These are phyloP conservation scores for Fraxinus excelsior DNA, from an alignment of 257 asterid species.

Conservation along the genomic window DNA sequence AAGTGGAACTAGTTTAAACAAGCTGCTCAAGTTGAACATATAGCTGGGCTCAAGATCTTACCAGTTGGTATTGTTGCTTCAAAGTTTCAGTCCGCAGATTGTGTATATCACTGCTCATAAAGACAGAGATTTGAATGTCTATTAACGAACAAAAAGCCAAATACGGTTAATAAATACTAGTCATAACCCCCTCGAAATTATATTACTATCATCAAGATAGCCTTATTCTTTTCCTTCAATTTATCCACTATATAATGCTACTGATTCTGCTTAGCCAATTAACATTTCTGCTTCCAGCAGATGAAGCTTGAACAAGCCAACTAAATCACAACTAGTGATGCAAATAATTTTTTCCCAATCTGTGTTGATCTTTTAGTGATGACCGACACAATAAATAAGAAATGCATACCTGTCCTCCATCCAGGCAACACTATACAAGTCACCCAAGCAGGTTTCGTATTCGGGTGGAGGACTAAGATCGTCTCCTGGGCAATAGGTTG, in stretches of 20 bases:
- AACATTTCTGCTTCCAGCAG: not conserved
- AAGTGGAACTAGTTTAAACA: constrained; percentile 3
- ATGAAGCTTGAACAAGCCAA: not conserved
- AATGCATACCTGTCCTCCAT: constrained; percentile 87
- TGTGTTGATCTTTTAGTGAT: constrained; percentile 1
- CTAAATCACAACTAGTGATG: not conserved
- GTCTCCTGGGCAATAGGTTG: constrained; percentile 96
- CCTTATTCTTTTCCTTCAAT: not conserved
- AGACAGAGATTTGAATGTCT: constrained; percentile 9
- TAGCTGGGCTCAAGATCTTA: constrained; percentile 39
- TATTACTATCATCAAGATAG: not conserved
- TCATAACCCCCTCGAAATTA: constrained; percentile 9
- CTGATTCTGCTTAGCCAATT: not conserved
- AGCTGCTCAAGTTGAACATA: not conserved
- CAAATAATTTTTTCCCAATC: not conserved
- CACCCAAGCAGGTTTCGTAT: constrained; percentile 93
- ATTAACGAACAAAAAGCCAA: constrained; percentile 10
- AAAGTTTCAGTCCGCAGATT: constrained; percentile 78
- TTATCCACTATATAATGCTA: not conserved
- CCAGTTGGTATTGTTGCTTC: constrained; percentile 85
- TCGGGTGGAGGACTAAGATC: constrained; percentile 83
- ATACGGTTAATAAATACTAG: not conserved
- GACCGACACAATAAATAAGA: constrained; percentile 6
- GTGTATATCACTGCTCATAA: constrained; percentile 73
- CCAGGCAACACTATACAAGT: constrained; percentile 94